Evolutionary conservation across 768 basidiomycete genomes (phyloP), one percentile per base, ranked within the genome.

Genomic region (Lentinula sp.): DNA sequence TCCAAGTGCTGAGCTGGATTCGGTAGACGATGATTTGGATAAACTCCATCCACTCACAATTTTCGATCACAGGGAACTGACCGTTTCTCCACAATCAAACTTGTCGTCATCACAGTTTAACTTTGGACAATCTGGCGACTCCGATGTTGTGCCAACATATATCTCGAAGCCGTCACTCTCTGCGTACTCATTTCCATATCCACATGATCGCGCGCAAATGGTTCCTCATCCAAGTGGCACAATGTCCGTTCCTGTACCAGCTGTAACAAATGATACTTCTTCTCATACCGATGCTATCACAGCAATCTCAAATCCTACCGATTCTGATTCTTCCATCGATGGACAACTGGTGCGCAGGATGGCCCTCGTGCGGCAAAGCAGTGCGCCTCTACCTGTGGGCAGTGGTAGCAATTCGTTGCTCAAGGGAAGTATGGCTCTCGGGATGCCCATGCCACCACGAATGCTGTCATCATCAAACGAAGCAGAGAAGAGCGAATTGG

Each of bases 301-400:
- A 20, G 32, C 60, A 55, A n/a, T 39, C 6, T 48, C 52, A 18
- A 51, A 32, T 35, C 53, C 53, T 39, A 9, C 18, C 13, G 32
- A 56, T 15, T 33, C 50, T 32, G n/a, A 36, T 51, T 8, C 45
- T n/a, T 16, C 32, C 33, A 23, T 16, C 32, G 32, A 51, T 33
- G 61, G 57, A 10, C 41, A 73, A 10, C 63, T 74, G 7, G 73
- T 77, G 1, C 76, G 77, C 36, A 72, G 79, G 59, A 70, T 74
- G 46, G 74, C 72, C 56, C 72, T 81, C 16, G 74, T 77, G 57
- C 77, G 82, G 6, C 81, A 83, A 64, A 73, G 75, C 2, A 81
- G 79, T 18, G 78, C 79, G 35, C 82, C 82, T 10, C 68, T 81
- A 18, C 80, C 81, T 18, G 59, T 53, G 12, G 59, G 50, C 6